Evolutionary conservation across 257 asterid genomes (phyloP).

Genomic region (Nicotiana knightiana): DNA sequence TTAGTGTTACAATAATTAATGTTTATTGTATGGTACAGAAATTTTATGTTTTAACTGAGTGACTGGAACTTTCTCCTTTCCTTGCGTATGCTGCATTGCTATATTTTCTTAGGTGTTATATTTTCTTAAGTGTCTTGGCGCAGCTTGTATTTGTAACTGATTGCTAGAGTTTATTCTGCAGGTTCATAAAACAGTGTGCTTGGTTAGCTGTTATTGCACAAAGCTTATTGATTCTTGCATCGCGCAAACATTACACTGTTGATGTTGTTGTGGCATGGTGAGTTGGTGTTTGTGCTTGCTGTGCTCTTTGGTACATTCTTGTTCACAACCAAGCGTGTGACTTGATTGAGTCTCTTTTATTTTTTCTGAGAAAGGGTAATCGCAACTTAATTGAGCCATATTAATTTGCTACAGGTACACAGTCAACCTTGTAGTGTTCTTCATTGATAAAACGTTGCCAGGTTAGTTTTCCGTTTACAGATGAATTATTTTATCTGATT

Average conservation of each 20-base stretch:
- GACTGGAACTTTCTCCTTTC: neutral
- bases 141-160: neutral
- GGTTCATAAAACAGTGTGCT: conserved; percentile 77
- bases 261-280: conserved; percentile 98
- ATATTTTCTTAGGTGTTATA: neutral
- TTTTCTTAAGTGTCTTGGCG: neutral
- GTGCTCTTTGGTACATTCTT: neutral
- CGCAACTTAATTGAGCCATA: neutral
- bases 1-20: neutral
- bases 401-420: conserved; percentile 60
- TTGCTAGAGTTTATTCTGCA: conserved; percentile 21
- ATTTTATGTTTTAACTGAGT: neutral
- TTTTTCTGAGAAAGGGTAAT: neutral
- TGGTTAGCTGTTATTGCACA: conserved; percentile 74
- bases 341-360: too few relatives aligned
- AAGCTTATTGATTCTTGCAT: conserved; percentile 88
- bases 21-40: neutral
- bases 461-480: conserved; percentile 34
- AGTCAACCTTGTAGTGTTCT: conserved; percentile 91
- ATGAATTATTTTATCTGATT: neutral
- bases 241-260: conserved; percentile 94
- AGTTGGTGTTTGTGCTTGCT: neutral
- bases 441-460: conserved; percentile 76
- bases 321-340: neutral
- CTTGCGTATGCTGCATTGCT: neutral